Evolutionary conservation across 2,329 filamentous ascomycete genomes (phyloP).

Genomic region (Escovopsis sp.): DNA sequence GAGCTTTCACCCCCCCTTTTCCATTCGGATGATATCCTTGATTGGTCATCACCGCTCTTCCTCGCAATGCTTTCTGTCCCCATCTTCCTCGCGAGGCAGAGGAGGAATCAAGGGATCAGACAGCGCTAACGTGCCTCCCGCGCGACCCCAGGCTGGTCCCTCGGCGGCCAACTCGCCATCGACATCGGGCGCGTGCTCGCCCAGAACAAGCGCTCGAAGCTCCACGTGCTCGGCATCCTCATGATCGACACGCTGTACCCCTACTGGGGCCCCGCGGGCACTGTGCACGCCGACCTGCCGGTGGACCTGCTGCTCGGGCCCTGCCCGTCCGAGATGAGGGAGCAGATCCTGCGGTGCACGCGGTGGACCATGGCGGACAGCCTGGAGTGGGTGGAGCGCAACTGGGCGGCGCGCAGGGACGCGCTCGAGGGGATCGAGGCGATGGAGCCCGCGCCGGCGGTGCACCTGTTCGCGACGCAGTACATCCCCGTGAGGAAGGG

Average conservation of each 20-base stretch:
- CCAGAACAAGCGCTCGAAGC: neutral
- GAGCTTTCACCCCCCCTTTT: neutral
- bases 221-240: neutral
- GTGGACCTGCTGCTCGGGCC: neutral
- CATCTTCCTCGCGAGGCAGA: neutral
- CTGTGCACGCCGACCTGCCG: neutral
- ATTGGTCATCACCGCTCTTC: no score
- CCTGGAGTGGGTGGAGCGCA: neutral
- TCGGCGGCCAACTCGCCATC: neutral
- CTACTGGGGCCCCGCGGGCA: neutral
- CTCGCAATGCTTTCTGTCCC: neutral
- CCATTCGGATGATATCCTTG: no score
- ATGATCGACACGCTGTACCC: constrained; percentile 1
- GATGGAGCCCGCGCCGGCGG: neutral
- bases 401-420: neutral
- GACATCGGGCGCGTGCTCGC: neutral
- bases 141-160: neutral
- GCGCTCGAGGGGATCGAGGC: neutral
- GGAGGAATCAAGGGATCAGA: no score
- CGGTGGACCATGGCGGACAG: neutral
- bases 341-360: neutral
- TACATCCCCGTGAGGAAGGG: neutral
- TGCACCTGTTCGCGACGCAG: neutral
- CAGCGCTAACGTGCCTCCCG: no score
- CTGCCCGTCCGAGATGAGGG: neutral